Evolutionary conservation across 257 asterid species (phyloP).

Genomic region (Primulina tabacum): DNA sequence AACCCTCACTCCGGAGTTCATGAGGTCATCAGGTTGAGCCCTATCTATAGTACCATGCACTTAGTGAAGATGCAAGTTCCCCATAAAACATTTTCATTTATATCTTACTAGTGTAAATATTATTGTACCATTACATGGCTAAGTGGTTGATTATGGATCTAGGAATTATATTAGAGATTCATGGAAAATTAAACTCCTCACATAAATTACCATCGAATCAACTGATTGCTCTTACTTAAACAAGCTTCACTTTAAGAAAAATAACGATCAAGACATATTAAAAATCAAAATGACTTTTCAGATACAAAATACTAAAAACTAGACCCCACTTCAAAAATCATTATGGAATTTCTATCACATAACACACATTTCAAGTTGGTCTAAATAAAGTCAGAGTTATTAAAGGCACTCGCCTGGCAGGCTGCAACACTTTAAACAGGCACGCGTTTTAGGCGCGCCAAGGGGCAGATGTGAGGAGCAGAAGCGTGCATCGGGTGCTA

Average conservation of each 20-base stretch:
- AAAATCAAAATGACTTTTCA: constrained; percentile 4
- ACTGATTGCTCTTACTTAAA: not conserved
- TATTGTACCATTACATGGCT: too few relatives aligned
- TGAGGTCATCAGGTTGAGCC: not conserved
- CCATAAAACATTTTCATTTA: not conserved
- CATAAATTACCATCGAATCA: constrained; percentile 3
- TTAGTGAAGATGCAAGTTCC: not conserved
- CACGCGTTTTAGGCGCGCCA: too few relatives aligned
- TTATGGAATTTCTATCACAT: not conserved
- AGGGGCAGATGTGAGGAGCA: too few relatives aligned
- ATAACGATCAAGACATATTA: not conserved
- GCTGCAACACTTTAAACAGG: too few relatives aligned
- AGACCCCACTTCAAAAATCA: constrained; percentile 14
- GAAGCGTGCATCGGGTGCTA: too few relatives aligned
- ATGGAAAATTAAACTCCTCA: not conserved
- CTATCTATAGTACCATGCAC: not conserved
- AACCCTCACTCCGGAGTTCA: not conserved
- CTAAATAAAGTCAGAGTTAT: too few relatives aligned
- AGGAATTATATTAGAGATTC: not conserved
- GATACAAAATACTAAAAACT: not conserved
- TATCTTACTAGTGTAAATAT: too few relatives aligned
- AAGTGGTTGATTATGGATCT: not conserved
- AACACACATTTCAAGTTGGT: constrained; percentile 7
- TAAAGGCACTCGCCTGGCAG: too few relatives aligned
- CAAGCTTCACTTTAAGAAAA: not conserved